Conservation (phyloP, 257 asterid species). For the Solanum chilense region DNA sequence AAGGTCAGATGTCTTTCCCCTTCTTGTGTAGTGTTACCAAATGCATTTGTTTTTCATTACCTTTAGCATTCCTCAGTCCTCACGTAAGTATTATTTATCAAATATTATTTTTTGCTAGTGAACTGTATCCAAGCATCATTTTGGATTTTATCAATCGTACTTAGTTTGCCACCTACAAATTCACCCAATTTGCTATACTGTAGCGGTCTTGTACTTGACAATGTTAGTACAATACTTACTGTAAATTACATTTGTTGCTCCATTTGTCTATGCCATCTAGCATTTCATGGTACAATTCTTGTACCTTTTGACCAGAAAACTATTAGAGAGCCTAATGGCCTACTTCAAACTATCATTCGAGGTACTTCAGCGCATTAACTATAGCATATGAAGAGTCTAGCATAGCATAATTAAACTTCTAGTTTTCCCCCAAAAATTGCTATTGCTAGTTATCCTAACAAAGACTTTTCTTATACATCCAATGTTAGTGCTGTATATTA, state of each 20-base stretch:
- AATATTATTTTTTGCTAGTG: background rate
- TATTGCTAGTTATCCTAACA: background rate
- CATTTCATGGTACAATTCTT: background rate
- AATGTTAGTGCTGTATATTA: background rate
- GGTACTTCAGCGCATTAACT: background rate
- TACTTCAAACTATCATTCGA: background rate
- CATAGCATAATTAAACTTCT: background rate
- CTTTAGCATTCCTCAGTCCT: background rate
- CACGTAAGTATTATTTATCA: background rate
- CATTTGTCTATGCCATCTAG: background rate
- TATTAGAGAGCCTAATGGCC: background rate
- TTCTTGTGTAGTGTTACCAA: background rate
- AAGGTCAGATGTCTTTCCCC: constrained; percentile 45
- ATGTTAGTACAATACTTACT: background rate
- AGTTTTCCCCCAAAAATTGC: background rate
- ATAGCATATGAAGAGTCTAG: background rate
- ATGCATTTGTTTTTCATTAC: background rate
- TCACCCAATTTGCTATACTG: background rate
- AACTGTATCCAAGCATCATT: background rate
- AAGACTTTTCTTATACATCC: background rate
- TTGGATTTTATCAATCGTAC: background rate
- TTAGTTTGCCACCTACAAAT: background rate
- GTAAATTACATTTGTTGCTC: background rate
- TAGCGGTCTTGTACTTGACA: background rate
- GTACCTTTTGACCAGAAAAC: background rate